These are phyloP conservation scores for Pisolithus sp. DNA, from an alignment of 768 basidiomycete genomes.

Conservation along the genomic window DNA sequence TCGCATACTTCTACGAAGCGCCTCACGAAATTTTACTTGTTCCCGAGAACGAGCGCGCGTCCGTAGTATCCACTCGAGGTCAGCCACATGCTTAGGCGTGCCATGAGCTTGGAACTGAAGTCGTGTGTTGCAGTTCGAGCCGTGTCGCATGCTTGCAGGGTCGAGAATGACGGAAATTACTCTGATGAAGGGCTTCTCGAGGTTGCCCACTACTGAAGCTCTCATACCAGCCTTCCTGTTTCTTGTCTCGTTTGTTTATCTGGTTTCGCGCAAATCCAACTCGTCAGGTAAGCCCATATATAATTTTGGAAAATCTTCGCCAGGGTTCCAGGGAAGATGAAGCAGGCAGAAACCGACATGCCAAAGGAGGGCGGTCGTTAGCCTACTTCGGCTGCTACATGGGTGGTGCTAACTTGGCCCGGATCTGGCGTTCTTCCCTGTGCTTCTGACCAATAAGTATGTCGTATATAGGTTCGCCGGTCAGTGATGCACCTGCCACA, in stretches of 20 bases:
- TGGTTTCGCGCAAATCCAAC: constrained; percentile 6
- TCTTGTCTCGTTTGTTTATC: constrained; percentile 13
- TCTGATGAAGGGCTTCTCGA: constrained; percentile 3
- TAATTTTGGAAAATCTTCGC: not conserved
- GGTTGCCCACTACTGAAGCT: constrained; percentile 3
- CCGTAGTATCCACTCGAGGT: no score
- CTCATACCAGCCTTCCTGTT: constrained; percentile 7
- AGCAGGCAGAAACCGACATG: not conserved
- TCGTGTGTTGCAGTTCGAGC: not conserved
- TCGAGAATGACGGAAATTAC: not conserved
- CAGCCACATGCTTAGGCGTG: no score
- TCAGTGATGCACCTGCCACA: not conserved
- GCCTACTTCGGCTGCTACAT: no score
- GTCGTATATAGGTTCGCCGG: not conserved
- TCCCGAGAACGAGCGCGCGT: no score
- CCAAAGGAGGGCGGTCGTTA: not conserved
- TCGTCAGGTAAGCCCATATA: constrained; percentile 11
- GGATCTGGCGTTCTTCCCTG: not conserved
- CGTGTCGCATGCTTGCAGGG: not conserved
- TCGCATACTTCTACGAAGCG: no score
- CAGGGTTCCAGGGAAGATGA: not conserved
- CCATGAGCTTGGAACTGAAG: no score
- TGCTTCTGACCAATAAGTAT: not conserved
- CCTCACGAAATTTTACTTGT: no score
- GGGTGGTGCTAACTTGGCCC: no score